Conservation (phyloP, 1,284 basidiomycete species). For the Rhodofomes roseus region DNA sequence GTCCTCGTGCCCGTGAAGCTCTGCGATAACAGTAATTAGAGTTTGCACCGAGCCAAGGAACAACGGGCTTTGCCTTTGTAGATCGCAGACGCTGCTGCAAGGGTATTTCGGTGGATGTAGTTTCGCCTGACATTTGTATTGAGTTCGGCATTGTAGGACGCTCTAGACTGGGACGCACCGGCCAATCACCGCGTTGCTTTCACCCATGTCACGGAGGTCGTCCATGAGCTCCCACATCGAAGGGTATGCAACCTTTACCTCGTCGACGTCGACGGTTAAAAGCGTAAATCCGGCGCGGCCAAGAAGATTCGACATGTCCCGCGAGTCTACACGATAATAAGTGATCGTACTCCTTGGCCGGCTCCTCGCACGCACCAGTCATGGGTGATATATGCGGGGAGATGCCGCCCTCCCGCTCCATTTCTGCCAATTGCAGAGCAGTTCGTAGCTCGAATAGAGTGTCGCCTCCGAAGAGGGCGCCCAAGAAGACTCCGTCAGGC, state of each 20-base stretch:
- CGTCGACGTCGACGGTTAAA: constrained; percentile 94
- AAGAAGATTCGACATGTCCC: constrained; percentile 89
- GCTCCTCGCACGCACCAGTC: constrained; percentile 65
- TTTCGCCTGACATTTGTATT: constrained; percentile 44
- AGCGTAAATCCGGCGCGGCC: constrained; percentile 92
- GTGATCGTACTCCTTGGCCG: background rate
- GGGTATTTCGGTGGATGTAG: constrained; percentile 80
- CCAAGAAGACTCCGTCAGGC: constrained; percentile 94
- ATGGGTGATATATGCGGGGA: constrained; percentile 95
- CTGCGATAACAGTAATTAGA: constrained; percentile 38
- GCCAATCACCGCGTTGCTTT: constrained; percentile 88
- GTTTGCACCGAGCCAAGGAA: constrained; percentile 1
- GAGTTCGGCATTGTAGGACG: too few species aligned
- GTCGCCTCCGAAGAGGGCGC: constrained; percentile 93
- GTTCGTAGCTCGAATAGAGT: constrained; percentile 96
- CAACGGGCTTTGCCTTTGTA: constrained; percentile 67
- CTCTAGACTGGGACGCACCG: too few species aligned
- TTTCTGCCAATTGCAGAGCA: constrained; percentile 90
- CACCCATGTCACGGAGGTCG: constrained; percentile 95
- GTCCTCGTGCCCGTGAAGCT: constrained; percentile 81
- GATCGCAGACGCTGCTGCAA: constrained; percentile 89
- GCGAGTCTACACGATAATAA: constrained; percentile 56
- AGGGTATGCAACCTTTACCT: constrained; percentile 89
- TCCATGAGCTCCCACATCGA: constrained; percentile 96
- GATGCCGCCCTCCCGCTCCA: constrained; percentile 93